phyloP scores from a whole-genome alignment of 441 rosid species.

The Gossypium laxum region DNA sequence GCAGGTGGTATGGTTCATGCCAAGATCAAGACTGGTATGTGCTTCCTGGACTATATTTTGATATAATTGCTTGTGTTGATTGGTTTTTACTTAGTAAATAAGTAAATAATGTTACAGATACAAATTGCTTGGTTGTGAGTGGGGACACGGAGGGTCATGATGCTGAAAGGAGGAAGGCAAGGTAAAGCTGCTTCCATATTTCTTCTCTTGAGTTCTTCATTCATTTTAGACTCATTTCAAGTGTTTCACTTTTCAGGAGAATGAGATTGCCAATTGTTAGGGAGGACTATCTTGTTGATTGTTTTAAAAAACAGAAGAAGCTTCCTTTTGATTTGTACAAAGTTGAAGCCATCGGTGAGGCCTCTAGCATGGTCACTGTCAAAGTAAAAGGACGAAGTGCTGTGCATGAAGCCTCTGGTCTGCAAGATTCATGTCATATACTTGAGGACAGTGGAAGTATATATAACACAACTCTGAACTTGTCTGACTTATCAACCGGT shows the following conservation, averaged over 20 bases:
- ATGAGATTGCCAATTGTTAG: slow-evolving; percentile 74
- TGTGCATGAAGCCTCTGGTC: slow-evolving; percentile 85
- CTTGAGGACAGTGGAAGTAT: slow-evolving; percentile 82
- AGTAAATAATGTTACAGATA: slow-evolving; percentile 42
- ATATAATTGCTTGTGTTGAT: slow-evolving; percentile 4
- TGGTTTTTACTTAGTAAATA: slow-evolving; percentile 17
- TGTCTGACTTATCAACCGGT: slow-evolving; percentile 92
- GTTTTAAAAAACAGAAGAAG: slow-evolving; percentile 63
- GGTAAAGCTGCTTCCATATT: slow-evolving; percentile 38
- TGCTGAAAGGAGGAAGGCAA: slow-evolving; percentile 67
- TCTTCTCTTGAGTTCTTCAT: slow-evolving; percentile 15
- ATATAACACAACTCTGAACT: slow-evolving; percentile 82
- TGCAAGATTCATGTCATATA: slow-evolving; percentile 86
- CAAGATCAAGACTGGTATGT: slow-evolving; percentile 63
- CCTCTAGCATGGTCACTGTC: slow-evolving; percentile 58
- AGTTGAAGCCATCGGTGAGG: slow-evolving; percentile 58
- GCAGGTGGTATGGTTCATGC: slow-evolving; percentile 69
- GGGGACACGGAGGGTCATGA: slow-evolving; percentile 43
- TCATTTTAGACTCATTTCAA: slow-evolving; percentile 13
- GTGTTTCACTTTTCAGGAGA: slow-evolving; percentile 46
- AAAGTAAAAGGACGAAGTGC: slow-evolving; percentile 92
- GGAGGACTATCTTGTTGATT: slow-evolving; percentile 76
- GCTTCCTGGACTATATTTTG: slow-evolving; percentile 6
- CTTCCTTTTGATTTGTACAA: slow-evolving; percentile 67
- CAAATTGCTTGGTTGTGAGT: slow-evolving; percentile 70